phyloP scores from a whole-genome alignment of 2,329 filamentous ascomycete genomes.

The Sarocladium strictum region DNA sequence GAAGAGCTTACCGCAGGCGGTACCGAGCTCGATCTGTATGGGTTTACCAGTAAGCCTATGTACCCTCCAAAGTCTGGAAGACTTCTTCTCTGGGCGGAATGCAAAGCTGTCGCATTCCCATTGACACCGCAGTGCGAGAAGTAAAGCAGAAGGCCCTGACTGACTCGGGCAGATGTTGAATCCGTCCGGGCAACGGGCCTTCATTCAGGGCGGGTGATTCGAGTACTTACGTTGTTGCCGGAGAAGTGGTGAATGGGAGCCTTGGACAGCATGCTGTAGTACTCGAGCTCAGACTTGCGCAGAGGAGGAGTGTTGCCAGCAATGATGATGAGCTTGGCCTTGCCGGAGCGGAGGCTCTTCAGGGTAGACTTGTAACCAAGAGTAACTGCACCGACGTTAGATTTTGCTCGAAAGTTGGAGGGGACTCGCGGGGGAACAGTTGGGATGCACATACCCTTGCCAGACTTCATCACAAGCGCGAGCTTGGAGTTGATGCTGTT shows the following conservation, averaged over 20 bases:
- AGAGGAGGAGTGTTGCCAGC: conserved; percentile 92
- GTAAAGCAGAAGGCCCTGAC: not conserved
- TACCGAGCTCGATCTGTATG: conserved; percentile 90
- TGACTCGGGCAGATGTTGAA: conserved; percentile 2
- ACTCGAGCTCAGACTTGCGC: conserved; percentile 96
- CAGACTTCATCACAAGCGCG: conserved; percentile 58
- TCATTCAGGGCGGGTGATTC: conserved; percentile 17
- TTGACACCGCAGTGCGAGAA: conserved; percentile 6
- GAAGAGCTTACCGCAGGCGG: conserved; percentile 98
- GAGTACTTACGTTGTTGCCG: conserved; percentile 91
- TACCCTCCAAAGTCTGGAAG: conserved; percentile 84
- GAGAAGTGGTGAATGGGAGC: conserved; percentile 95
- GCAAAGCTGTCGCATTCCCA: conserved; percentile 9
- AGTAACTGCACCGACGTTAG: conserved; percentile 25
- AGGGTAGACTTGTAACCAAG: conserved; percentile 45
- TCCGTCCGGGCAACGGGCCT: conserved; percentile 10
- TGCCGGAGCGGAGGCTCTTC: conserved; percentile 87
- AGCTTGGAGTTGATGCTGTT: conserved; percentile 60
- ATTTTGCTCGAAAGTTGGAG: not conserved
- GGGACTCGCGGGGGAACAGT: not conserved
- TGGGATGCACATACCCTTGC: conserved; percentile 60
- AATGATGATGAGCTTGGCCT: conserved; percentile 98
- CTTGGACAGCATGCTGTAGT: conserved; percentile 90
- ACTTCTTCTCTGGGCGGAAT: conserved; percentile 82
- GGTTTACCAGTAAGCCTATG: conserved; percentile 49